Conservation (phyloP, 305 asterid species). For the Petunia hybrid region DNA sequence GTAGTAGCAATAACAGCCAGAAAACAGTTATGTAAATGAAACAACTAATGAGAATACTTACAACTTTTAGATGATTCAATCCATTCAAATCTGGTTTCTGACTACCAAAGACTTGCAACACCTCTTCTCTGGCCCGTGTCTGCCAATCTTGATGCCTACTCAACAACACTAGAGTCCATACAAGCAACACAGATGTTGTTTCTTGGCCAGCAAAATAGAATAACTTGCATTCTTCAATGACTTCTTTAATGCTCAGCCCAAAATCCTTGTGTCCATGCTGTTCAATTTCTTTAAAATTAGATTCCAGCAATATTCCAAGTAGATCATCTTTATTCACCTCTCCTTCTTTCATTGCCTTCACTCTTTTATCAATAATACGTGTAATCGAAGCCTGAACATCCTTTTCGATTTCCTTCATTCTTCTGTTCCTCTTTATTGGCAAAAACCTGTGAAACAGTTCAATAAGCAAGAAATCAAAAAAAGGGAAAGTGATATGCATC, state of each 20-base stretch:
- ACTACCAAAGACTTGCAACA: constrained; percentile 34
- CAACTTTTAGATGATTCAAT: constrained; percentile 43
- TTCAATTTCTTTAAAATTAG: constrained; percentile 42
- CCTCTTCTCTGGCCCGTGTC: constrained; percentile 49
- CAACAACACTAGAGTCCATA: constrained; percentile 48
- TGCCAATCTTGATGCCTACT: constrained; percentile 55
- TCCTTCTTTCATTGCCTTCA: constrained; percentile 49
- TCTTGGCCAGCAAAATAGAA: constrained; percentile 56
- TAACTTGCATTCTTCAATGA: constrained; percentile 48
- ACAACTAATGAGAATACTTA: constrained; percentile 32
- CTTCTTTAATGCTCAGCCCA: constrained; percentile 44
- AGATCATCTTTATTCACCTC: constrained; percentile 46
- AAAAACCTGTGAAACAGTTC: constrained; percentile 41
- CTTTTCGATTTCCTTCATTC: constrained; percentile 50
- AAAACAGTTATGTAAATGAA: neutral
- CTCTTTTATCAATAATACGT: constrained; percentile 50
- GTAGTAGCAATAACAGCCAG: neutral
- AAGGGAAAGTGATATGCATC: neutral
- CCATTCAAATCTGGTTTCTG: constrained; percentile 36
- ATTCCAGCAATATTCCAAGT: constrained; percentile 38
- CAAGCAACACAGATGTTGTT: constrained; percentile 48
- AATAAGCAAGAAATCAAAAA: neutral
- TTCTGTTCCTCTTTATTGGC: constrained; percentile 60
- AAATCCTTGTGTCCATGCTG: constrained; percentile 41
- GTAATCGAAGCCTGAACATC: constrained; percentile 45